phyloP scores from a whole-genome alignment of 495 filamentous ascomycete genomes.

The Hypoxylon perforatum region DNA sequence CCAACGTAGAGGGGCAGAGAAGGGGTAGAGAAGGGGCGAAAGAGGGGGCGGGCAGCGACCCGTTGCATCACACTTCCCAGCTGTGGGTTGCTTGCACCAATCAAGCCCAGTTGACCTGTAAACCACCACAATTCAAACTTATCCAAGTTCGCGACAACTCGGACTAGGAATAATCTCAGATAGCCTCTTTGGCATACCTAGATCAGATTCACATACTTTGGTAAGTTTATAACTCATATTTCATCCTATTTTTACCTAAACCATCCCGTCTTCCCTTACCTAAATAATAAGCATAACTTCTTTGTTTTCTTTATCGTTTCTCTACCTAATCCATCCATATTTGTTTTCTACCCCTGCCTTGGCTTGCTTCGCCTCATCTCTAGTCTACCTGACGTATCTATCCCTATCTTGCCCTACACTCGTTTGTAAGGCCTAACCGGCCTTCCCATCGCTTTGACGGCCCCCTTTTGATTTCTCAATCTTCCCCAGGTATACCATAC shows the following conservation, averaged over 20 bases:
- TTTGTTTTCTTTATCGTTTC: too few relatives aligned
- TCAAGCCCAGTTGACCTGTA: slow-evolving; percentile 1
- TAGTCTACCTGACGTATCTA: slow-evolving; percentile 1
- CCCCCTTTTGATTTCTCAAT: slow-evolving; percentile 3
- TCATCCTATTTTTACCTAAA: too few relatives aligned
- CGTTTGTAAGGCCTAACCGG: slow-evolving; percentile 21
- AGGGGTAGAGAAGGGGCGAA: too few relatives aligned
- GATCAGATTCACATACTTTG: too few relatives aligned
- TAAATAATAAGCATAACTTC: too few relatives aligned
- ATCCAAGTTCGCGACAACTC: slow-evolving; percentile 21
- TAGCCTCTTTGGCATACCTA: background rate
- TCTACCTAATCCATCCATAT: background rate
- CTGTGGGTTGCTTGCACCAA: too few relatives aligned
- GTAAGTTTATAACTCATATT: too few relatives aligned
- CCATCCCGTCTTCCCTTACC: too few relatives aligned
- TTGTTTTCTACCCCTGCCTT: background rate
- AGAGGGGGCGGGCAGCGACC: background rate
- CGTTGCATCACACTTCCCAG: background rate
- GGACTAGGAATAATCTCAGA: background rate
- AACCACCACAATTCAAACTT: slow-evolving; percentile 5
- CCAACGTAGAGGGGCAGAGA: too few relatives aligned
- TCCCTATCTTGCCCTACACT: slow-evolving; percentile 7
- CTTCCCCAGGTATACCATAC: background rate
- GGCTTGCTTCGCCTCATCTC: background rate
- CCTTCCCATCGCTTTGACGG: slow-evolving; percentile 11